Base-by-base conservation (phyloP, 306 rosid genomes). In the Arachis stenosperma region DNA sequence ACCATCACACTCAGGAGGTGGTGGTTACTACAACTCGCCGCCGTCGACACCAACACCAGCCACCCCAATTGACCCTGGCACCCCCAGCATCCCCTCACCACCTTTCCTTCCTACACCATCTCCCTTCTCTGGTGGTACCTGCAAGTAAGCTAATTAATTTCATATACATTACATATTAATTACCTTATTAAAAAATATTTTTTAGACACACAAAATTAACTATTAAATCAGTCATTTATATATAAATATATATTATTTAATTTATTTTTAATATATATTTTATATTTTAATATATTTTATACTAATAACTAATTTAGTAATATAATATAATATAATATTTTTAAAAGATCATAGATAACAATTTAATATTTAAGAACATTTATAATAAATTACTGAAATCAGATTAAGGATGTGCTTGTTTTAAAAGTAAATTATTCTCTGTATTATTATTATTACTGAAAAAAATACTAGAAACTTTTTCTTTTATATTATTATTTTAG, bases 111-210 rank as follows among this genome's bases (percentile, higher is more conserved):
- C 90, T 61, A 75, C 89, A 48, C 96, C 99, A 48, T 50, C 96
- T 62, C 99, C 96, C 56, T 83, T 93, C 81, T 80, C 83, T 57
- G 91, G 95, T 10, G 91, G 95, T 10, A 91, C 98, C 54, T 91
- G 97, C 97, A 87, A 73, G 99, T 94, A 83, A 90, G 95, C 85
- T 48, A 12, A 47, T 47, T 74, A 2, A 53, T 77, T 51, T 56
- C 67, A 69, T 12, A 65, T 12, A 37, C 47, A 17, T 0, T 7
- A 74, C 62, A 50, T 36, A 15, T 39, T 57, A 63, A 43, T 22
- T 22, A 22, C 33, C 44, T 11, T 39, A 5, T 8, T 7, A 52
- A 22, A 22, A 22, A 22, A 22, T 22, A 22, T 22, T 22, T 22
- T 22, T 22, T 22, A 22, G 1, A 22, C 27, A 22, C 1, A 22